A percentile compares a stretch with the other conserved stretches of the same genome.
Conservation (phyloP, 2,329 filamentous ascomycete species). For the Penicillium glabrum region DNA sequence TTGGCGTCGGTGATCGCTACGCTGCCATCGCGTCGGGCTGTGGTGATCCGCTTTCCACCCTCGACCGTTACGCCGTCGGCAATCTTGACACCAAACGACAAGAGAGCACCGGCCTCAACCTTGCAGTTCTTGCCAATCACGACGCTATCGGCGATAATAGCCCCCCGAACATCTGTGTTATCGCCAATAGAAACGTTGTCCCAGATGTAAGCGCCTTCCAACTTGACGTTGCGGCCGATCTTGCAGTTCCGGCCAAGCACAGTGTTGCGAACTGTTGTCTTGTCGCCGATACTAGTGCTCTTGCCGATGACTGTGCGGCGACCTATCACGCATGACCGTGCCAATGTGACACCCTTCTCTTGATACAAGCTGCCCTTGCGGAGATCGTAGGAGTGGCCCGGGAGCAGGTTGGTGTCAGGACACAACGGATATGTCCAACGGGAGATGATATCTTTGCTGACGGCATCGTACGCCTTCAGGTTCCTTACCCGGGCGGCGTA, state of each 20-base stretch:
- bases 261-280: slow-evolving; percentile 69
- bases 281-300: slow-evolving; percentile 72
- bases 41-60: slow-evolving; percentile 44
- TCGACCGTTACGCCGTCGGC: slow-evolving; percentile 56
- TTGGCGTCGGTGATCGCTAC: slow-evolving; percentile 48
- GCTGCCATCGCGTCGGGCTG: slow-evolving; percentile 45
- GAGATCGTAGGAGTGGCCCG: slow-evolving; percentile 72
- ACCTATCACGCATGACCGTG: slow-evolving; percentile 68
- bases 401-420: slow-evolving; percentile 82
- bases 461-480: slow-evolving; percentile 83
- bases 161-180: slow-evolving; percentile 66
- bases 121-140: slow-evolving; percentile 69
- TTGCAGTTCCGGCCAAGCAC: slow-evolving; percentile 81
- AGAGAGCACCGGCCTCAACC: slow-evolving; percentile 69
- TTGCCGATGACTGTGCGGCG: slow-evolving; percentile 73
- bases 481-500: slow-evolving; percentile 87
- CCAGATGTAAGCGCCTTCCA: slow-evolving; percentile 85
- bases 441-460: slow-evolving; percentile 81
- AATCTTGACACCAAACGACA: slow-evolving; percentile 77
- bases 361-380: slow-evolving; percentile 71
- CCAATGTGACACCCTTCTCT: slow-evolving; percentile 74
- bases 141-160: slow-evolving; percentile 74
- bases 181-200: slow-evolving; percentile 78
- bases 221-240: slow-evolving; percentile 79
- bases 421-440: slow-evolving; percentile 87